phyloP scores from a whole-genome alignment of 176 grass and related monocot genomes.

The Aegilops tauschii region DNA sequence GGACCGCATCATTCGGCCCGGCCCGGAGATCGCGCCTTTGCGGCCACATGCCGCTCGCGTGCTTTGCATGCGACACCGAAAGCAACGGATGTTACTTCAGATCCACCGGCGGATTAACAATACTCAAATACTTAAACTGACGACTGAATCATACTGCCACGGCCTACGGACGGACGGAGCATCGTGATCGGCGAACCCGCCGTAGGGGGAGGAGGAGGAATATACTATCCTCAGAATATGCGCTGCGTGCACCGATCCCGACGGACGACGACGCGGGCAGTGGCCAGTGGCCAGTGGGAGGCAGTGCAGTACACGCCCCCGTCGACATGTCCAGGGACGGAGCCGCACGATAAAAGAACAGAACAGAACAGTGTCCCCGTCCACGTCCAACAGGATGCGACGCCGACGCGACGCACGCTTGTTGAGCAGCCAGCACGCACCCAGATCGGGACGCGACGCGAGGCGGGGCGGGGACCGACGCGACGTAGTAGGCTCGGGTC shows the following conservation, averaged over 20 bases:
- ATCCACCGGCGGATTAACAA: neutral
- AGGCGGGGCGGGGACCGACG: neutral
- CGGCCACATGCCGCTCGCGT: slow-evolving; percentile 3
- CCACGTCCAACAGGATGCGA: neutral
- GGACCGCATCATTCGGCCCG: neutral
- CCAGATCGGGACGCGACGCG: slow-evolving; percentile 4
- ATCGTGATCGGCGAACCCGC: neutral
- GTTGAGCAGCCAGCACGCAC: neutral
- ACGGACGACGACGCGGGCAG: neutral
- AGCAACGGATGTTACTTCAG: neutral
- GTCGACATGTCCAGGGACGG: neutral
- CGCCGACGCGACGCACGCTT: neutral
- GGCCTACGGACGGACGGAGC: neutral
- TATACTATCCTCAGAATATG: slow-evolving; percentile 7
- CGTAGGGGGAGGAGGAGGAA: neutral
- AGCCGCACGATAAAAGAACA: neutral
- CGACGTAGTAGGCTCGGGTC: neutral
- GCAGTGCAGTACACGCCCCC: neutral
- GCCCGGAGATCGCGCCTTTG: neutral
- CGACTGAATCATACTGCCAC: neutral
- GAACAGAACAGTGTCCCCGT: neutral
- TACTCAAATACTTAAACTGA: neutral
- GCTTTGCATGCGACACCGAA: neutral
- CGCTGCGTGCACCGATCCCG: slow-evolving; percentile 7
- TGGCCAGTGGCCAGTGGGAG: no score